These are phyloP conservation scores for Curvularia eragrostidis DNA, from an alignment of 2,329 filamentous ascomycete genomes.

Conservation along the genomic window DNA sequence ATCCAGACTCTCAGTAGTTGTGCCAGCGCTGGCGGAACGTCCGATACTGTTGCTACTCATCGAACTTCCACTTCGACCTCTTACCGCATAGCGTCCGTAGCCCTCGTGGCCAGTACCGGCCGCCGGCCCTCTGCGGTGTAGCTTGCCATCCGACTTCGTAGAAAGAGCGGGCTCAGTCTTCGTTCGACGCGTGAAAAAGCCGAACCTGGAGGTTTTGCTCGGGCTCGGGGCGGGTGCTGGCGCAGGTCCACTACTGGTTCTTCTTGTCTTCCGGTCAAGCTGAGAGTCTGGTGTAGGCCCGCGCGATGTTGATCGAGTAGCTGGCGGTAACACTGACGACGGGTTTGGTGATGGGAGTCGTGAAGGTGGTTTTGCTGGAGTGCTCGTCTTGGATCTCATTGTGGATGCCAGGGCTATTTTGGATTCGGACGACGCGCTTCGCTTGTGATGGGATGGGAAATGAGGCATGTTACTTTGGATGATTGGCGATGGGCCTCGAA, in stretches of 20 bases:
- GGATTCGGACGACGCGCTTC: conserved; percentile 58
- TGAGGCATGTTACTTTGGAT: conserved; percentile 63
- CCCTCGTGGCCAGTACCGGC: conserved; percentile 96
- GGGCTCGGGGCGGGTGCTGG: conserved; percentile 58
- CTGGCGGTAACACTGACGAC: conserved; percentile 35
- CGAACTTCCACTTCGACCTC: conserved; percentile 69
- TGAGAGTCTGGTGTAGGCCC: conserved; percentile 52
- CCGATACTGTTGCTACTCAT: conserved; percentile 58
- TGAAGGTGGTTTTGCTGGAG: conserved; percentile 43
- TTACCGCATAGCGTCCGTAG: conserved; percentile 71
- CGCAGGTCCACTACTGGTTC: conserved; percentile 47
- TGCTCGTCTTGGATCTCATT: conserved; percentile 33
- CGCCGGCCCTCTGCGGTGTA: conserved; percentile 73
- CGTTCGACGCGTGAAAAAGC: conserved; percentile 76
- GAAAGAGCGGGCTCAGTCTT: conserved; percentile 65
- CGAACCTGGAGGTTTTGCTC: conserved; percentile 71
- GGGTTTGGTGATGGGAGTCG: conserved; percentile 50
- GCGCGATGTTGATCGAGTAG: conserved; percentile 35
- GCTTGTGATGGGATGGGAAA: conserved; percentile 58
- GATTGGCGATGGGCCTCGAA: conserved; percentile 59
- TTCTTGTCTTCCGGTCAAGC: conserved; percentile 42
- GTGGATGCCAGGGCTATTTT: conserved; percentile 30
- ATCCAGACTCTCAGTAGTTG: conserved; percentile 44
- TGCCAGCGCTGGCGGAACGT: conserved; percentile 56
- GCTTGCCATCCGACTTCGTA: conserved; percentile 65